Evolutionary conservation across 768 basidiomycete genomes (phyloP).

Genomic region (Boletus reticulatus): DNA sequence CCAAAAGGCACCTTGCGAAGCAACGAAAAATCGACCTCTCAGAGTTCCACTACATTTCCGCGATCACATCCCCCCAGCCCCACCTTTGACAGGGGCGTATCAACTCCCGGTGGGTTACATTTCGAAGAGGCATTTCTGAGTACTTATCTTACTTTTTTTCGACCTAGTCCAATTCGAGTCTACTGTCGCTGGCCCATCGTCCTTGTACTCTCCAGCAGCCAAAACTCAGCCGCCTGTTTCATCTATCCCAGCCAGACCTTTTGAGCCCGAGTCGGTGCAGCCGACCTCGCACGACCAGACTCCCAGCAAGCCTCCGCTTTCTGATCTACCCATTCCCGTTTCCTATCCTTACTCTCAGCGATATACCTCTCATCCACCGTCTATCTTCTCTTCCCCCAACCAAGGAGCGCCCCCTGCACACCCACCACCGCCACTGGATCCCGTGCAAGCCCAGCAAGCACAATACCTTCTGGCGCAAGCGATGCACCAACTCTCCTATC

Average conservation of each 20-base stretch:
- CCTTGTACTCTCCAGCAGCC: constrained; percentile 4
- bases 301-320: constrained; percentile 4
- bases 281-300: neutral
- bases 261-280: constrained; percentile 5
- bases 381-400: constrained; percentile 16
- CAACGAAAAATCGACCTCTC: constrained; percentile 7
- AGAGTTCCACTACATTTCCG: neutral
- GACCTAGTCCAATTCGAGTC: constrained; percentile 10
- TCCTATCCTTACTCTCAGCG: constrained; percentile 21
- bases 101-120: constrained; percentile 13
- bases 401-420: constrained; percentile 22
- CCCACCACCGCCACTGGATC: constrained; percentile 27
- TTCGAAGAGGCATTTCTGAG: neutral
- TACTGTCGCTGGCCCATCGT: constrained; percentile 2
- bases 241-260: constrained; percentile 3
- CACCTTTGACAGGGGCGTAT: neutral
- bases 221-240: constrained; percentile 7
- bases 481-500: constrained; percentile 40
- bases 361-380: constrained; percentile 15
- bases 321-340: constrained; percentile 18
- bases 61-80: constrained; percentile 3
- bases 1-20: constrained; percentile 7
- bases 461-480: constrained; percentile 39
- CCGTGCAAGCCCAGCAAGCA: constrained; percentile 34
- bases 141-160: constrained; percentile 5